A percentile compares a stretch with the other conserved stretches of the same genome.
Evolutionary conservation across 441 rosid species (phyloP).

Genomic region (Breynia disticha): DNA sequence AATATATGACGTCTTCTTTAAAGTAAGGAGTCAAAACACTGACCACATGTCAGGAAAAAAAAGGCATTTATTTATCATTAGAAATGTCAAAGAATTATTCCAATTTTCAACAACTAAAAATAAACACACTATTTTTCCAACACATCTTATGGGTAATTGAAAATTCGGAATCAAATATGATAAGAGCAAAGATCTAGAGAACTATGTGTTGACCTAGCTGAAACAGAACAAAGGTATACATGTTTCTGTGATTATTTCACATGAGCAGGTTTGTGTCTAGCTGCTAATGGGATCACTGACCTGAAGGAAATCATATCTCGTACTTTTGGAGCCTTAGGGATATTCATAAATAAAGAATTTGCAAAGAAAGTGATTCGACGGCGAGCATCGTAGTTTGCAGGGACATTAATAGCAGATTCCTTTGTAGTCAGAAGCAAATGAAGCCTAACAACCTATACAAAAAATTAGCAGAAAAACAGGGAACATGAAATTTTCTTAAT

Average conservation of each 20-base stretch:
- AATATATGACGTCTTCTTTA: slow-evolving; percentile 89
- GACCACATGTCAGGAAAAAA: slow-evolving; percentile 13
- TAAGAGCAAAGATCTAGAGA: no score
- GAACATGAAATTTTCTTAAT: slow-evolving; percentile 6
- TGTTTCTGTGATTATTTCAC: neutral
- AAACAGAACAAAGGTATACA: neutral
- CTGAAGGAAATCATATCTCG: slow-evolving; percentile 91
- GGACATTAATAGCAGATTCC: slow-evolving; percentile 96
- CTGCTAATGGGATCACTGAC: slow-evolving; percentile 28
- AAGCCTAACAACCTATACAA: slow-evolving; percentile 61
- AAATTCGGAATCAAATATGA: neutral
- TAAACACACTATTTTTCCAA: neutral
- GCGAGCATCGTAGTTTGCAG: slow-evolving; percentile 88
- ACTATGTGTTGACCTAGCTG: neutral
- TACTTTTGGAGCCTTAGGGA: slow-evolving; percentile 90
- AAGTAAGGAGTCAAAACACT: slow-evolving; percentile 96
- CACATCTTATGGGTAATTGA: neutral
- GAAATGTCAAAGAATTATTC: neutral
- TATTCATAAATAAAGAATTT: slow-evolving; percentile 86
- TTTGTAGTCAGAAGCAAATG: slow-evolving; percentile 73
- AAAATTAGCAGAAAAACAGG: slow-evolving; percentile 16
- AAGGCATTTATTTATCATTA: slow-evolving; percentile 8
- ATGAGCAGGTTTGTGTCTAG: no score
- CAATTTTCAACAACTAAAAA: slow-evolving; percentile 3
- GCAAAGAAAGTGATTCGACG: slow-evolving; percentile 97